phyloP scores from a whole-genome alignment of 2,329 filamentous ascomycete species.

The Monilinia fructicola region DNA sequence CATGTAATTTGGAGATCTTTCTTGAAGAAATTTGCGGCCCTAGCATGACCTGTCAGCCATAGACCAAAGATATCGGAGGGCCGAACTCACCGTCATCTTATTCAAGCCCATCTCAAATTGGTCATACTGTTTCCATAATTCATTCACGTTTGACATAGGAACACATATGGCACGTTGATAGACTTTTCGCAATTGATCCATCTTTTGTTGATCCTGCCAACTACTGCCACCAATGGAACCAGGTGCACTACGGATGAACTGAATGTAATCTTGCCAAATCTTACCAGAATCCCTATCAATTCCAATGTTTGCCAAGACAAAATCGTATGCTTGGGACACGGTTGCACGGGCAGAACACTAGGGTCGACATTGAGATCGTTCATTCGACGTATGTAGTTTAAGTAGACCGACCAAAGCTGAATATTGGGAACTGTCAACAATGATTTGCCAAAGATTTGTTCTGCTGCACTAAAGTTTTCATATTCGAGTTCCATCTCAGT shows the following conservation, averaged over 20 bases:
- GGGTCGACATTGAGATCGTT: conserved; percentile 84
- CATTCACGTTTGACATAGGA: conserved; percentile 79
- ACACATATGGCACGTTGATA: conserved; percentile 89
- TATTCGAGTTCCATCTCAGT: conserved; percentile 85
- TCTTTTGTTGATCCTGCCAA: conserved; percentile 98
- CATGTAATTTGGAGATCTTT: conserved; percentile 92
- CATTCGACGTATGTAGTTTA: conserved; percentile 90
- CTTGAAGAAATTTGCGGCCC: conserved; percentile 93
- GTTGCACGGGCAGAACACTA: conserved; percentile 70
- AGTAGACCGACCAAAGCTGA: conserved; percentile 86
- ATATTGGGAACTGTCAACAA: conserved; percentile 79
- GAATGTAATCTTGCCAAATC: conserved; percentile 93
- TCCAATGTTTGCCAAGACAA: conserved; percentile 85
- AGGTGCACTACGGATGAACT: conserved; percentile 86
- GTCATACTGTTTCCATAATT: conserved; percentile 96
- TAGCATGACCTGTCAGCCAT: conserved; percentile 42
- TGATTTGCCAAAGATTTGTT: conserved; percentile 78
- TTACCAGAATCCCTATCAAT: conserved; percentile 85
- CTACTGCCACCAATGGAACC: conserved; percentile 79
- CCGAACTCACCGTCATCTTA: conserved; percentile 73
- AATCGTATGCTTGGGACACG: conserved; percentile 85
- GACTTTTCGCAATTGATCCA: conserved; percentile 87
- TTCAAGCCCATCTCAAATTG: conserved; percentile 93
- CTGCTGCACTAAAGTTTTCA: conserved; percentile 77
- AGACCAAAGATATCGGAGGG: conserved; percentile 3